Base-by-base conservation (phyloP, 148 eudicot genomes). In the Rheum nobile region DNA sequence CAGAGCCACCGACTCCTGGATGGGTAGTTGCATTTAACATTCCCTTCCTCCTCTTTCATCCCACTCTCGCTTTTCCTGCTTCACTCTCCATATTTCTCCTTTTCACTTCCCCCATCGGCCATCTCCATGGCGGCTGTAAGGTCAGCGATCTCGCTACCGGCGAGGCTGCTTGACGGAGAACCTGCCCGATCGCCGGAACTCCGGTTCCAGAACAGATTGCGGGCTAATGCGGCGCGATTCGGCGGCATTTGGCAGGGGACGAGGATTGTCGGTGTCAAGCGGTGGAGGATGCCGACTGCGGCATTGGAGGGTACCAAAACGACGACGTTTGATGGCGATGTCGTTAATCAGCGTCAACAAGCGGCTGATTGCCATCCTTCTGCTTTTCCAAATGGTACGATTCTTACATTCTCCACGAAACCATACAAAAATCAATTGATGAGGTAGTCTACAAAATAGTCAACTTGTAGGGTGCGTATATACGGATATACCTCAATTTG, bases 241-340 rank as follows among this genome's bases (percentile, higher is more conserved):
- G 17, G 71, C 31, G 47, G 70, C 16, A 17, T 35, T 14, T 38
- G 59, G 13, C 47, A 50, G 31, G 28, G 57, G 6, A 67, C 54
- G 72, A 75, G 71, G 69, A 16, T 71, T 43, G 29, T 14, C 69
- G 76, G 50, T 16, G 50, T 17, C 50, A 46, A 78, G 75, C 74
- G 54, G 70, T 8, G 76, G 71, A 46, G 42, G 48, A 57, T 77
- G 72, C 78, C 79, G 31, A 54, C 77, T 57, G 74, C 57, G 63
- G 83, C 81, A 12, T 75, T 77, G 84, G 80, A 79, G 75, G 71
- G 55, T 44, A 76, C 82, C 34, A 69, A 76, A 54, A 77, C 75
- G 79, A 32, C 81, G 75, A 71, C 68, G 44, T 75, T 59, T 46
- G 50, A 46, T 1, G 41, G 41, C 7, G 8, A 38, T 38, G 41